Evolutionary conservation across 352 stramenopile genomes (phyloP), one percentile per base, ranked within the genome.

Genomic region (Nothophytophthora sp.): DNA sequence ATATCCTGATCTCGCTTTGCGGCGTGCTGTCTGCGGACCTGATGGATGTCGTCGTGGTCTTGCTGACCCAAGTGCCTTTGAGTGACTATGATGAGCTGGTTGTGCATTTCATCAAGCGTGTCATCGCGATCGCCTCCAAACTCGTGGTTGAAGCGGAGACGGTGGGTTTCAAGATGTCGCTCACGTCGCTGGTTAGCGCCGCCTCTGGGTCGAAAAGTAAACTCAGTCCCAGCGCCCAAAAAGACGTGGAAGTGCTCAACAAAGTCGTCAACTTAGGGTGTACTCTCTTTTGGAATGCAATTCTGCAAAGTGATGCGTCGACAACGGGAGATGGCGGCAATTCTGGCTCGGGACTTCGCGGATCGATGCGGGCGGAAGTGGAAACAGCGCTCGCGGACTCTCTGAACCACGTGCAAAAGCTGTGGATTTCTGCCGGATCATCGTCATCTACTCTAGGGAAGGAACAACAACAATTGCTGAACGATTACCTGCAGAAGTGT

Each of bases 211-310:
- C 68, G 12, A 86, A 73, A 38, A 70, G 54, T 29, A 76, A 74
- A 40, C 55, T 76, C 13, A 81, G 56, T 18, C 30, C 44, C 24
- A 76, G 43, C 35, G 70, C 74, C n/a, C 67, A 86, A 47, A 88
- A 87, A 55, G 81, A 92, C 39, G 53, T 79, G 2, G 81, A 94
- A 22, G 60, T 89, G 2, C 68, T 86, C 12, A 86, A 73, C 48
- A 94, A 94, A 42, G 65, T 94, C 19, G 76, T 90, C 23, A 74
- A 44, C 9, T 50, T 94, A 32, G 83, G 81, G 18, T 82, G 84
- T 13, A 91, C 73, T n/a, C 47, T 94, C 15, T 75, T 91, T 38
- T 93, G 83, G 83, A 92, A 87, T 61, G 79, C 66, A 8, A 76
- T 88, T 20, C 56, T 83, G 47, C 42, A 78, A 63, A 59, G 41